These are phyloP conservation scores for Colletotrichum plurivorum DNA, from an alignment of 2,329 filamentous ascomycete species.

Conservation along the genomic window DNA sequence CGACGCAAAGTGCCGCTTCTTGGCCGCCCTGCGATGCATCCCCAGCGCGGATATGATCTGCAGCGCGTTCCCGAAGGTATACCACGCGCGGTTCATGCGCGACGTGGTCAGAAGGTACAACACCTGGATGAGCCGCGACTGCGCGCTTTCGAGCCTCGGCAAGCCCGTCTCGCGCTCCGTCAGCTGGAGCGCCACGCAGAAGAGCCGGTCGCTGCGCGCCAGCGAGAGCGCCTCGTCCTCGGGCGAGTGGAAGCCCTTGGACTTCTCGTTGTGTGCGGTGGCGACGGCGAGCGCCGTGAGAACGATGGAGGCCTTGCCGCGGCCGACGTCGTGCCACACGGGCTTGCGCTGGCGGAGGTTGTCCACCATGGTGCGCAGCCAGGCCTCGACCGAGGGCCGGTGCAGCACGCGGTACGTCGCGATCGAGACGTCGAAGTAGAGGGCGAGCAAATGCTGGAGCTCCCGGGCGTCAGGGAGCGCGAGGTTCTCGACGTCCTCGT, in stretches of 20 bases:
- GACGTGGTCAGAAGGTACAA: conserved; percentile 72
- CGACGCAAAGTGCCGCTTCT: conserved; percentile 42
- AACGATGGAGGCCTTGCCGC: conserved; percentile 62
- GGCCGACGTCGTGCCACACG: conserved; percentile 56
- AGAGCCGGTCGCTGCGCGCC: conserved; percentile 57
- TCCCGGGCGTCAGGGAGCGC: conserved; percentile 55
- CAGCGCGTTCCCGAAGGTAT: conserved; percentile 69
- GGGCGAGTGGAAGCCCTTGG: conserved; percentile 43
- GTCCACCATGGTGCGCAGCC: conserved; percentile 58
- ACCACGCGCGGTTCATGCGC: conserved; percentile 73
- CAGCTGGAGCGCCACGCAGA: conserved; percentile 56
- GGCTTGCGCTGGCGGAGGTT: conserved; percentile 53
- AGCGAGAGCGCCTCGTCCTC: conserved; percentile 46
- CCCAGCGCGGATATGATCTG: conserved; percentile 65
- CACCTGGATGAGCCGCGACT: conserved; percentile 70
- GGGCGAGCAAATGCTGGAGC: conserved; percentile 54
- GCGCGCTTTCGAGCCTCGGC: conserved; percentile 62
- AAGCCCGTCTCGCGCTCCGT: conserved; percentile 45
- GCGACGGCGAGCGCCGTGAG: conserved; percentile 64
- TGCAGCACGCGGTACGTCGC: conserved; percentile 73
- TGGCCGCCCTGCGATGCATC: conserved; percentile 52
- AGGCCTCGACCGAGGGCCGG: conserved; percentile 64
- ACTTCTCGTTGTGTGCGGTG: conserved; percentile 60
- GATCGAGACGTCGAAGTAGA: conserved; percentile 73
- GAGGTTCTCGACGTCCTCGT: conserved; percentile 50